phyloP scores from a whole-genome alignment of 1,139 yeast species.

The Zygosaccharomyces pseudobailii region DNA sequence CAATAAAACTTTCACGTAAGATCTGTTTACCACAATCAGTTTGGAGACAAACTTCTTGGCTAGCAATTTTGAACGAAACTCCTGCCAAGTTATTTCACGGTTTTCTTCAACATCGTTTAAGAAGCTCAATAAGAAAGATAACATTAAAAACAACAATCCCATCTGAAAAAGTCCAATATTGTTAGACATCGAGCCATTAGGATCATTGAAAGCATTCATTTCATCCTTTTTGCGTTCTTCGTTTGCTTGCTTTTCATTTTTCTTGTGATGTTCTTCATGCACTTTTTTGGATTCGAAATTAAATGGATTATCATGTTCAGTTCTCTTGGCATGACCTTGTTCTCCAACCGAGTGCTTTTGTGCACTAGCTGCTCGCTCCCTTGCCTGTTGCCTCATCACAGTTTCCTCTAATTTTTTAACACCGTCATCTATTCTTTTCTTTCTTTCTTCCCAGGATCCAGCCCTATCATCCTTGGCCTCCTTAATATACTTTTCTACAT shows the following conservation, averaged over 20 bases:
- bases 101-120: slow-evolving; percentile 29
- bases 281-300: slow-evolving; percentile 14
- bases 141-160: slow-evolving; percentile 29
- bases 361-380: slow-evolving; percentile 3
- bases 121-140: slow-evolving; percentile 32
- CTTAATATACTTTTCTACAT: slow-evolving; percentile 21
- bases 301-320: slow-evolving; percentile 11
- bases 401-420: slow-evolving; percentile 23
- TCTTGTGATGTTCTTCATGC: slow-evolving; percentile 13
- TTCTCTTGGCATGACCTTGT: slow-evolving; percentile 8
- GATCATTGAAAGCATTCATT: slow-evolving; percentile 23
- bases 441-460: slow-evolving; percentile 17
- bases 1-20: slow-evolving; percentile 60
- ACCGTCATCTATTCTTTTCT: slow-evolving; percentile 23
- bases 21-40: slow-evolving; percentile 60
- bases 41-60: slow-evolving; percentile 64
- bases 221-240: slow-evolving; percentile 16
- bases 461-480: slow-evolving; percentile 16
- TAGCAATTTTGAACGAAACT: slow-evolving; percentile 58
- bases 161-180: slow-evolving; percentile 35
- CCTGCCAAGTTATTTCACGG: slow-evolving; percentile 51
- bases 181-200: slow-evolving; percentile 30
- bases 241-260: slow-evolving; percentile 25
- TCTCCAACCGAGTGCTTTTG: neutral
- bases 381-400: slow-evolving; percentile 19